Evolutionary conservation across 2,329 filamentous ascomycete species (phyloP).

Genomic region (Seiridium cupressi): DNA sequence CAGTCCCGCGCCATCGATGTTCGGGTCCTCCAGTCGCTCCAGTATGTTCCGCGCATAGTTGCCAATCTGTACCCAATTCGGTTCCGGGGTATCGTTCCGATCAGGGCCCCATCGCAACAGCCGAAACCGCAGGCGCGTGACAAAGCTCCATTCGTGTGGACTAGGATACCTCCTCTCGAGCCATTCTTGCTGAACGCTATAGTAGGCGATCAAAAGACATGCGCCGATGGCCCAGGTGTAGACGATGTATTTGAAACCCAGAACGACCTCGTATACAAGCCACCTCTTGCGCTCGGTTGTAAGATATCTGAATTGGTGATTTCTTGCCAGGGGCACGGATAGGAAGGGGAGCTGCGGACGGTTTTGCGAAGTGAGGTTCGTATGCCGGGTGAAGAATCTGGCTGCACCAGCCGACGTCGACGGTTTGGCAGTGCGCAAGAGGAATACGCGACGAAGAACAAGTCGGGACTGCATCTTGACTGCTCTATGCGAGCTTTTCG

Average conservation of each 20-base stretch:
- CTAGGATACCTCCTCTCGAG: slow-evolving; percentile 77
- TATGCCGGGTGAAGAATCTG: slow-evolving; percentile 58
- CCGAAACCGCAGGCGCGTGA: slow-evolving; percentile 67
- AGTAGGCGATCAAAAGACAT: slow-evolving; percentile 59
- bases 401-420: background rate
- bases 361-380: slow-evolving; percentile 36
- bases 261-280: slow-evolving; percentile 67
- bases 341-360: slow-evolving; percentile 52
- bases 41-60: slow-evolving; percentile 60
- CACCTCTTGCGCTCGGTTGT: slow-evolving; percentile 75
- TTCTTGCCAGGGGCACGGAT: slow-evolving; percentile 37
- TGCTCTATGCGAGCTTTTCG: too few relatives aligned
- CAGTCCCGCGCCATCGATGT: slow-evolving; percentile 66
- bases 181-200: slow-evolving; percentile 69
- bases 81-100: slow-evolving; percentile 48
- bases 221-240: slow-evolving; percentile 63
- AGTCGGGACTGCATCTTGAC: slow-evolving; percentile 17
- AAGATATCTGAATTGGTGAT: slow-evolving; percentile 64
- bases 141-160: slow-evolving; percentile 76
- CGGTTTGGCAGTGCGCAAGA: slow-evolving; percentile 12
- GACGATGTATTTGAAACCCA: slow-evolving; percentile 66
- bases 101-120: slow-evolving; percentile 61
- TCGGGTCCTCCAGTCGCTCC: slow-evolving; percentile 65
- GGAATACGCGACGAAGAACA: slow-evolving; percentile 17
- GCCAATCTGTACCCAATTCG: slow-evolving; percentile 70